Base-by-base conservation (phyloP, 2,329 filamentous ascomycete species). In the Hymenotorrendiella dingleyae region DNA sequence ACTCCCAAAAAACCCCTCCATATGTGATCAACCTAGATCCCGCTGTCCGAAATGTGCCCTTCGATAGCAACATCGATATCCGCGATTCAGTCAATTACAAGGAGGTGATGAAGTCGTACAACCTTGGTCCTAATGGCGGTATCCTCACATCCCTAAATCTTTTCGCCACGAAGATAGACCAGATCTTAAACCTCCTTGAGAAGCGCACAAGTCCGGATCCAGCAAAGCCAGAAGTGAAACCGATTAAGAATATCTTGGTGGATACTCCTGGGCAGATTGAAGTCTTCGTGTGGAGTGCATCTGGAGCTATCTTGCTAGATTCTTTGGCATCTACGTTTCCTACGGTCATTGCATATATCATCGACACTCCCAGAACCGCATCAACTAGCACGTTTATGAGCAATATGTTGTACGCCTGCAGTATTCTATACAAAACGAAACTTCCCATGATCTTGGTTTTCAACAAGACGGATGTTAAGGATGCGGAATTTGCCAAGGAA, bases 91-190 rank as follows among this genome's bases (percentile, higher is more conserved):
- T 98, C 64, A 96, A 98, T 75, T 98, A 98, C 73, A 93, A 95
- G 64, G 91, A 98, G 67, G 93, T 98, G 52, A 98, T 98, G 94
- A 94, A 91, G 68, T 90, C 97, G 68, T 97, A 96, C 67, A 96
- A 96, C 61, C 78, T 98, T 0, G 93, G 93, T 0, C 93, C 93
- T 7, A 98, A 98, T 69, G 93, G 93, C 40, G 94, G 90, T 35
- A 98, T 98, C 59, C 70, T 98, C 54, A 98, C 94, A 2, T 93
- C 86, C 9, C 71, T 98, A 36, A 98, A 98, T 64, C 78, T 98
- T 20, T 98, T 98, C 64, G 88, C 90, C 30, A 98, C 94, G 44
- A 98, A 98, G 66, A 88, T 98, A 49, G 94, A 98, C 59, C 93
- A 98, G 67, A 86, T 98, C 42, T 79, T 98, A 46, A 73, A 73